These are phyloP conservation scores for Penicillium palitans DNA, from an alignment of 2,329 filamentous ascomycete genomes.

Conservation along the genomic window DNA sequence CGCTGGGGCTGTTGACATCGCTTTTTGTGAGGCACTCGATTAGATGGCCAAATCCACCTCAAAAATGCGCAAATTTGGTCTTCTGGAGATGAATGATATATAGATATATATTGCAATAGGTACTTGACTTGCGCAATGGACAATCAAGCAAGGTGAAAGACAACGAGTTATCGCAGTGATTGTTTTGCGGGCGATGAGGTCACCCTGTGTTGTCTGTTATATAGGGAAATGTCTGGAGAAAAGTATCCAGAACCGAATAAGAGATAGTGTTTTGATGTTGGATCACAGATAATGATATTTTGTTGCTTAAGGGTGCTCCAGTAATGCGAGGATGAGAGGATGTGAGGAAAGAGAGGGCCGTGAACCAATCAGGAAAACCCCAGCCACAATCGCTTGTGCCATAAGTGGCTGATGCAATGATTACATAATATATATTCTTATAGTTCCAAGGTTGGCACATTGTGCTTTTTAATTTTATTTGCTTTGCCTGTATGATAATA, in stretches of 20 bases:
- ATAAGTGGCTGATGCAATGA: background rate
- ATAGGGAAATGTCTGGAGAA: background rate
- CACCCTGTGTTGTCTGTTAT: background rate
- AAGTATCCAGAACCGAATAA: background rate
- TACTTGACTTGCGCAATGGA: background rate
- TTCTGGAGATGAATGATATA: background rate
- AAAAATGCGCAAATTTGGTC: background rate
- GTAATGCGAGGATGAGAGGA: conserved; percentile 1
- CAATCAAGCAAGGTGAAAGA: background rate
- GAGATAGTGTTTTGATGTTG: background rate
- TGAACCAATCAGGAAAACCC: conserved; percentile 6
- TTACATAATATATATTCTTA: background rate
- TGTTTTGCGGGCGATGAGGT: background rate
- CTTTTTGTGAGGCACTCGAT: background rate
- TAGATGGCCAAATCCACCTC: background rate
- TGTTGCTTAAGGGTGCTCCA: background rate
- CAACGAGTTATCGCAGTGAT: background rate
- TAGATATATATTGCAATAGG: background rate
- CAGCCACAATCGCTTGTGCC: conserved; percentile 4
- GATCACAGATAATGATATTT: background rate
- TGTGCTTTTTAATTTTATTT: background rate
- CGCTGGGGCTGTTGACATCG: background rate
- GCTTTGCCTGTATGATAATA: background rate
- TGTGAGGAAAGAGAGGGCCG: conserved; percentile 1
- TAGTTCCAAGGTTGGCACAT: background rate